Base-by-base conservation (phyloP, 495 filamentous ascomycete species). In the Trichoderma reesei region DNA sequence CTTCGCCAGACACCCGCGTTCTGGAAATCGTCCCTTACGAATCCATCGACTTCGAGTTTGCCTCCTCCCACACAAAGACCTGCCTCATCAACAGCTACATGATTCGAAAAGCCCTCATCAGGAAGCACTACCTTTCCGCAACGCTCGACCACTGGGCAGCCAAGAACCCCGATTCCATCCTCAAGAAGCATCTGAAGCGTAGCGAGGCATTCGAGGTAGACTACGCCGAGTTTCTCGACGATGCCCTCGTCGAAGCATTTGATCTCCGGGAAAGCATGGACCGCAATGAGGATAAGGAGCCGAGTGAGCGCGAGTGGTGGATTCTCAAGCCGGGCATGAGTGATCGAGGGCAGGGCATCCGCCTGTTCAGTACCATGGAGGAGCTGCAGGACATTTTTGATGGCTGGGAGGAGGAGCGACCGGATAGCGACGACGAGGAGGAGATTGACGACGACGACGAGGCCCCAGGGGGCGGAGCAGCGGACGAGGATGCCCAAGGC, bases 281-380 rank as follows among this genome's bases (percentile, higher is more conserved):
- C 42, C 82, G 75, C 56, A 96, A 96, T 69, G 79, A 74, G 36
- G 60, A 36, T 1, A 48, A 61, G 34, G 56, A 60, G 1, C 70
- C 74, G 2, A 69, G 75, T 0, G 82, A 89, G 68, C 81, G 80
- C 60, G 89, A 95, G 75, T 98, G 93, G 93, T 98, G 94, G 94
- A 96, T 98, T 66, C 75, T 98, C 46, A 98, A 98, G 72, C 94
- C 94, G 0, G 85, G 92, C 1, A 98, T 98, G 94, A 96, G 91
- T 74, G 94, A 98, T 71, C 84, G 92, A 5, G 94, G 93, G 3
- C 91, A 96, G 71, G 94, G 94, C 3, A 94, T 98, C 48, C 76
- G 90, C 42, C 78, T 98, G 3, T 98, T 98, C 74, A 88, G 83
- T 70, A 89, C 84, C 44, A 88, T 91, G 74, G 85, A 85, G 60